These are phyloP conservation scores for Drechslerella dactyloides DNA, from an alignment of 2,329 filamentous ascomycete genomes.

Conservation along the genomic window DNA sequence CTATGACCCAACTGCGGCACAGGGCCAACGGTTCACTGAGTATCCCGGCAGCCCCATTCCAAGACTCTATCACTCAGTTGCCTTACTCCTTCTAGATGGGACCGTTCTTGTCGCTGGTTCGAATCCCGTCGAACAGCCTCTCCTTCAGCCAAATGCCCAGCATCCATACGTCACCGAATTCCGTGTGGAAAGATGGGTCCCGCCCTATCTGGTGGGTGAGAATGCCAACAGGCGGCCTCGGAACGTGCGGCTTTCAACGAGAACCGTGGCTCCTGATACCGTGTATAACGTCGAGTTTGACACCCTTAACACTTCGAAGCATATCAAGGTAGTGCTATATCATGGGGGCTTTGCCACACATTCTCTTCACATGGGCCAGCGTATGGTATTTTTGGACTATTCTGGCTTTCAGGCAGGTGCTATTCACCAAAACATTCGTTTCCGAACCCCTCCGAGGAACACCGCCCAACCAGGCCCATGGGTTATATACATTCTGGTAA, in stretches of 20 bases:
- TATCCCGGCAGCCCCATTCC: conserved; percentile 60
- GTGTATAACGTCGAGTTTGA: conserved; percentile 63
- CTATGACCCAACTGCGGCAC: conserved; percentile 64
- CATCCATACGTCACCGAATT: conserved; percentile 67
- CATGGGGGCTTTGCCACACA: conserved; percentile 69
- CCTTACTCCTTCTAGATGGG: conserved; percentile 67
- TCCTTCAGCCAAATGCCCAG: conserved; percentile 60
- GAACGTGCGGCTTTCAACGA: conserved; percentile 61
- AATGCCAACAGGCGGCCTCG: conserved; percentile 62
- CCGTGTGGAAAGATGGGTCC: conserved; percentile 68
- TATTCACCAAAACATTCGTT: conserved; percentile 61
- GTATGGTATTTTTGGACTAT: conserved; percentile 65
- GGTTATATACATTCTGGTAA: conserved; percentile 64
- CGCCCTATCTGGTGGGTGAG: conserved; percentile 66
- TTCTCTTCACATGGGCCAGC: conserved; percentile 68
- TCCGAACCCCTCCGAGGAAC: conserved; percentile 65
- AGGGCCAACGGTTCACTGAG: conserved; percentile 62
- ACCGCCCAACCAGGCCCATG: conserved; percentile 68
- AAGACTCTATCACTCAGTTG: conserved; percentile 68
- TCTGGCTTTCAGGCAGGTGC: conserved; percentile 61
- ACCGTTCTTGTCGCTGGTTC: conserved; percentile 67
- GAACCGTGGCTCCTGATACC: conserved; percentile 60
- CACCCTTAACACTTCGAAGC: conserved; percentile 59
- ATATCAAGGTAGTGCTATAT: conserved; percentile 64
- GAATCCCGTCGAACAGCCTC: conserved; percentile 67